Evolutionary conservation across 2,329 filamentous ascomycete species (phyloP), one percentile per base, ranked within the genome.

Genomic region (Penicillium corylophilum): DNA sequence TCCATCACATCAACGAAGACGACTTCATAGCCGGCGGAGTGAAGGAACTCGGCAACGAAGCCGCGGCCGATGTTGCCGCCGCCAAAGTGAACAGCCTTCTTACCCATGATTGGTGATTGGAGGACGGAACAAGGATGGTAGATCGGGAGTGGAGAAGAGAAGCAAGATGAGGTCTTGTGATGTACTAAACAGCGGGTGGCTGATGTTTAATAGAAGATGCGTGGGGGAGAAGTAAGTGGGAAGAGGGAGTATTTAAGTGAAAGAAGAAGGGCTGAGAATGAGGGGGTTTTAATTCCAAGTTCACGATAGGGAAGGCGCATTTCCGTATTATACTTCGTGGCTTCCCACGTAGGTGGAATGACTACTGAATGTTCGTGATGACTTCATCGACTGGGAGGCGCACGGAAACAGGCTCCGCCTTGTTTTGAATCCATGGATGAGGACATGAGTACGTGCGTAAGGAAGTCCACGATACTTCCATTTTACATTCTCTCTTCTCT

Each of bases 1-100:
- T 93, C 90, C 76, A 91, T 86, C 61, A 99, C 92, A 79, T 99
- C 94, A 64, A 95, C 87, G 69, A 99, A 97, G 77, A 97, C 81
- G 66, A 99, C 93, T 70, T 96, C 90, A 72, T 92, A 99, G 70
- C 90, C 92, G 12, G 92, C 94, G 74, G 95, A 88, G 80, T 96
- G 90, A 36, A 97, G 84, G 77, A 96, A 94, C 76, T 90, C 90
- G 66, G 88, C 90, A 49, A 94, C 89, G 64, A 94, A 94, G 73
- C 90, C 88, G 72, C 88, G 87, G 73, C 87, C 89, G 69, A 94
- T 93, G 74, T 93, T 93, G 70, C 89, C 89, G 65, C 88, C 88
- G 62, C 89, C 89, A 64, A 94, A 93, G 77, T 93, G 89, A 71
- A 93, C 83, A 62, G 89, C 89, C 71, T 87, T 90, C 72, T 84